These are phyloP conservation scores for Fusarium nodosum DNA, from an alignment of 2,329 filamentous ascomycete species.

Conservation along the genomic window DNA sequence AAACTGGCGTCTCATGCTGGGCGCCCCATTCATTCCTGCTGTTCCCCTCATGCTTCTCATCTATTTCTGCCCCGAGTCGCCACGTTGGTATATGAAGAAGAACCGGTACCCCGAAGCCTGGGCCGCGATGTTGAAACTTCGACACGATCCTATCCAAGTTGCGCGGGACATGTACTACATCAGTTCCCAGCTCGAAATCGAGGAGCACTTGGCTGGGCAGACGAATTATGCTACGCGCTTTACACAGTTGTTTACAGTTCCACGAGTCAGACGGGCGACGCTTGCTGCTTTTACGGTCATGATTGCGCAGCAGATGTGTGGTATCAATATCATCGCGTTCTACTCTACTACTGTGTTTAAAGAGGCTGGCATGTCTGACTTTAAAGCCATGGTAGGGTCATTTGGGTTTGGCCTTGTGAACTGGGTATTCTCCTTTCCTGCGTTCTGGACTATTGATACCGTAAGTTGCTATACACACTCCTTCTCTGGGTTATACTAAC, in stretches of 20 bases:
- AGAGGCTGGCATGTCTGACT: constrained; percentile 59
- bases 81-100: constrained; percentile 76
- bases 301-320: constrained; percentile 50
- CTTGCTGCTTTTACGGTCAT: constrained; percentile 51
- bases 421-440: constrained; percentile 67
- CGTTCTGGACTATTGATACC: constrained; percentile 67
- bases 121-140: not conserved
- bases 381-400: constrained; percentile 61
- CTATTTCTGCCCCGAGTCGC: constrained; percentile 74
- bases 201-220: not conserved
- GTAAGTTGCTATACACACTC: not conserved
- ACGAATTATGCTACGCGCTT: not conserved
- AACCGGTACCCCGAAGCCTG: constrained; percentile 42
- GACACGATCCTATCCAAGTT: constrained; percentile 5
- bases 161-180: constrained; percentile 5
- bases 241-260: constrained; percentile 48
- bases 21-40: constrained; percentile 74
- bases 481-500: not conserved
- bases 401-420: constrained; percentile 68
- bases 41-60: constrained; percentile 69
- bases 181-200: not conserved
- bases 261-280: constrained; percentile 61
- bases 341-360: constrained; percentile 65
- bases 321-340: constrained; percentile 59
- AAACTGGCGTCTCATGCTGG: constrained; percentile 74